A percentile compares a stretch with the other conserved stretches of the same genome.
These are phyloP conservation scores for Entomortierella lignicola DNA, from an alignment of 192 early-diverging fungal genomes.

Conservation along the genomic window DNA sequence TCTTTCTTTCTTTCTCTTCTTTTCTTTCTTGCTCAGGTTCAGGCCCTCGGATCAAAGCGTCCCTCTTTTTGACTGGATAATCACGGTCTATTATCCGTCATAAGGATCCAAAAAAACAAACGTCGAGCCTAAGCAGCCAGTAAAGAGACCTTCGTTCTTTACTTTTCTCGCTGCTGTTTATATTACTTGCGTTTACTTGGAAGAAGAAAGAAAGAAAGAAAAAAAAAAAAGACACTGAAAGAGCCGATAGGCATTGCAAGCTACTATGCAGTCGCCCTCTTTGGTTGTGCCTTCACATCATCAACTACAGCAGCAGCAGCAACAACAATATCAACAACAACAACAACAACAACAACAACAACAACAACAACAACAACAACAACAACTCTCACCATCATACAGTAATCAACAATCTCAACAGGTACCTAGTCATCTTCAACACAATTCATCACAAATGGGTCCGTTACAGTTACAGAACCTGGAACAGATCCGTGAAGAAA, in stretches of 20 bases:
- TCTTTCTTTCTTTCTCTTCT: background rate
- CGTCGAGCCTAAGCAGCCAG: no score
- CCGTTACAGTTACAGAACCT: slow-evolving; percentile 46
- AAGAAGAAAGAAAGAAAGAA: no score
- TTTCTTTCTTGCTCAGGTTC: background rate
- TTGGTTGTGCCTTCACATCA: slow-evolving; percentile 2
- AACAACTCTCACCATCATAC: slow-evolving; percentile 6
- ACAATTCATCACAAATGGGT: slow-evolving; percentile 39
- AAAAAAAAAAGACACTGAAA: no score
- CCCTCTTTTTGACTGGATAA: no score
- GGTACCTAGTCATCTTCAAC: background rate
- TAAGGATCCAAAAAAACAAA: no score
- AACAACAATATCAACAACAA: background rate
- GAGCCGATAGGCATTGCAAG: background rate
- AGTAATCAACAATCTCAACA: slow-evolving; percentile 5
- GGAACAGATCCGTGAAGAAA: slow-evolving; percentile 45
- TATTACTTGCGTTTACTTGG: no score
- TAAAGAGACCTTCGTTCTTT: no score
- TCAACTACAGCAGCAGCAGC: background rate
- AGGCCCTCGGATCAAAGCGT: no score
- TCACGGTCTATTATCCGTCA: no score
- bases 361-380: slow-evolving; percentile 6
- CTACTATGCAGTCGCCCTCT: slow-evolving; percentile 13
- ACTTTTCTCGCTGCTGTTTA: no score
- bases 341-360: slow-evolving; percentile 1